Percentiles rank a stretch among this genome's conserved stretches.
phyloP scores from a whole-genome alignment of 257 asterid species.

The Petunia secreta region DNA sequence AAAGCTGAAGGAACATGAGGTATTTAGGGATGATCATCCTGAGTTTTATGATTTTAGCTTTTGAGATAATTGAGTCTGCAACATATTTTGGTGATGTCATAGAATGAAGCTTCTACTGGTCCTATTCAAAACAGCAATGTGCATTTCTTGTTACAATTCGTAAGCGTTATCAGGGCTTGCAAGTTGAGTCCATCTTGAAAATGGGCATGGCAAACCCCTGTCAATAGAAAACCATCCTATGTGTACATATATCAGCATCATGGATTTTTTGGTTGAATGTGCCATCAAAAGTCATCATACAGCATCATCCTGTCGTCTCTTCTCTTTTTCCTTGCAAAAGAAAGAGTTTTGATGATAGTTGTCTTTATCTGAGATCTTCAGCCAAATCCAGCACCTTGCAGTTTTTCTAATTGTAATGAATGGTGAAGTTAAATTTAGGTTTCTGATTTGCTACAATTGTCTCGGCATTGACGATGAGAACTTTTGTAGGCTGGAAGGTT shows the following conservation, averaged over 20 bases:
- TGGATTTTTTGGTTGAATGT: neutral
- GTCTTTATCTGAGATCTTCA: neutral
- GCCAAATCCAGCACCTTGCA: neutral
- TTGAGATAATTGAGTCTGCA: neutral
- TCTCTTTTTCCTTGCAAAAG: neutral
- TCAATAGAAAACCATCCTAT: neutral
- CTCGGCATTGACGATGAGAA: constrained; percentile 14
- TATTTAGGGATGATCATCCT: constrained; percentile 29
- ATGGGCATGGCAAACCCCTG: neutral
- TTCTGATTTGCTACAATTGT: constrained; percentile 5
- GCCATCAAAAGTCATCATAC: neutral
- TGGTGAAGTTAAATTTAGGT: neutral
- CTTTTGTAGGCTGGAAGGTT: constrained; percentile 73
- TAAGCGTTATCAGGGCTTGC: neutral
- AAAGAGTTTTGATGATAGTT: neutral
- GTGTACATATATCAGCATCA: neutral
- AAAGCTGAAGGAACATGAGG: constrained; percentile 90
- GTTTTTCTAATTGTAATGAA: constrained; percentile 5
- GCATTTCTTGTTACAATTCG: neutral
- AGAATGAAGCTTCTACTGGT: neutral
- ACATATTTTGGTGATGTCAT: too few relatives aligned
- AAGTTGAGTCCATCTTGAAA: neutral
- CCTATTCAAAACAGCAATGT: neutral
- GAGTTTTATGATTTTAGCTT: neutral
- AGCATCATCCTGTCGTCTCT: constrained; percentile 6